Evolutionary conservation across 1,284 basidiomycete genomes (phyloP).

Genomic region (Naganishia albida): DNA sequence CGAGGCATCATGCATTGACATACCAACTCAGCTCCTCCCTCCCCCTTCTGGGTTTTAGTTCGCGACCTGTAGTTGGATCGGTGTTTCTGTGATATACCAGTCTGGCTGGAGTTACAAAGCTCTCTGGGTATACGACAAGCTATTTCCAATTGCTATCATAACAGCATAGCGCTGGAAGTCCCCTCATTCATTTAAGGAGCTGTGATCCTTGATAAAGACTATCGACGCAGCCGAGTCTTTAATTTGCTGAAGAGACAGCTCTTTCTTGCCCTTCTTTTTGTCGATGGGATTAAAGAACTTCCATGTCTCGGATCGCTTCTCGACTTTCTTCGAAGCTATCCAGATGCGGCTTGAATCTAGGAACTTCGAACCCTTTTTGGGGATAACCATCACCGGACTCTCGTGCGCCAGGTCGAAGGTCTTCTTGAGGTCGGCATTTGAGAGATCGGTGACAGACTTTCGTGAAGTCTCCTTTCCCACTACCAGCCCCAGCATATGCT

Average conservation of each 20-base stretch:
- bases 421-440: background rate
- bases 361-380: background rate
- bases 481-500: background rate
- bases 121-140: background rate
- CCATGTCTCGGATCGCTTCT: background rate
- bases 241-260: background rate
- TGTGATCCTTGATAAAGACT: background rate
- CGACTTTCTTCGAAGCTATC: background rate
- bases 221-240: background rate
- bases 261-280: background rate
- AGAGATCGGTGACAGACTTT: background rate
- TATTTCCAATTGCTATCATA: background rate
- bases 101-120: too few relatives aligned
- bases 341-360: constrained; percentile 7
- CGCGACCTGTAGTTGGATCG: too few relatives aligned
- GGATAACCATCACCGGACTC: constrained; percentile 14
- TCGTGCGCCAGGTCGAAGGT: background rate
- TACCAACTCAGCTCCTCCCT: too few relatives aligned
- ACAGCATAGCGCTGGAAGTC: too few relatives aligned
- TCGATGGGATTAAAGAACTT: constrained; percentile 13
- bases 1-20: too few relatives aligned
- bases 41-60: too few relatives aligned
- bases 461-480: background rate
- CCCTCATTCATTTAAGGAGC: background rate
- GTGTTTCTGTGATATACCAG: too few relatives aligned